These are phyloP conservation scores for Calonectria leucothoes DNA, from an alignment of 2,329 filamentous ascomycete genomes.

Conservation along the genomic window DNA sequence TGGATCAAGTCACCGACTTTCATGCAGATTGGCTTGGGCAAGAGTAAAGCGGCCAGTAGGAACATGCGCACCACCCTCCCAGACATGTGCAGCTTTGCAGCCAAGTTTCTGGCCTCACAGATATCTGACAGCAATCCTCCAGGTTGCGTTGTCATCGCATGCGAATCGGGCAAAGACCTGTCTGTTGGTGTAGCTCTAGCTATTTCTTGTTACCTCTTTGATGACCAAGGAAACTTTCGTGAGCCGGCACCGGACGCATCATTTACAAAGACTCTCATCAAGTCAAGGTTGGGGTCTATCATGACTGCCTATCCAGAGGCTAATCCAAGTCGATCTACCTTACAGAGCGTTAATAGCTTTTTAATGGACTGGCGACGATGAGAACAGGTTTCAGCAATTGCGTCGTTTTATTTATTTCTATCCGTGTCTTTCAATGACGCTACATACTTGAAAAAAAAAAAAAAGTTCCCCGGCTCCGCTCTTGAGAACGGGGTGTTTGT, in stretches of 20 bases:
- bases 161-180: constrained; percentile 82
- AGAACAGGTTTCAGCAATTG: constrained; percentile 20
- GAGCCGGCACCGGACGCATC: constrained; percentile 34
- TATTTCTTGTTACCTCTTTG: constrained; percentile 78
- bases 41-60: constrained; percentile 84
- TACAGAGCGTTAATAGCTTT: constrained; percentile 93
- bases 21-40: constrained; percentile 73
- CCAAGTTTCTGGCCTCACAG: constrained; percentile 47
- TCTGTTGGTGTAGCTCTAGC: constrained; percentile 83
- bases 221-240: constrained; percentile 67
- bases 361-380: constrained; percentile 71
- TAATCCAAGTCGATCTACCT: constrained; percentile 85
- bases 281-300: constrained; percentile 82
- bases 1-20: constrained; percentile 51
- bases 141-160: constrained; percentile 68
- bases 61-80: constrained; percentile 79
- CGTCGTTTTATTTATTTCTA: constrained; percentile 29
- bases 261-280: constrained; percentile 82
- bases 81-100: constrained; percentile 69
- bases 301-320: constrained; percentile 82
- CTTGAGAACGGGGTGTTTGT: constrained; percentile 31
- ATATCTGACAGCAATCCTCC: background rate
- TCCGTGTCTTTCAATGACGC: constrained; percentile 13
- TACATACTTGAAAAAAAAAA: constrained; percentile 5
- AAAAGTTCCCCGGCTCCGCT: constrained; percentile 19